These are phyloP conservation scores for Pugionium cornutum DNA, from an alignment of 345 rosid genomes.

Conservation along the genomic window DNA sequence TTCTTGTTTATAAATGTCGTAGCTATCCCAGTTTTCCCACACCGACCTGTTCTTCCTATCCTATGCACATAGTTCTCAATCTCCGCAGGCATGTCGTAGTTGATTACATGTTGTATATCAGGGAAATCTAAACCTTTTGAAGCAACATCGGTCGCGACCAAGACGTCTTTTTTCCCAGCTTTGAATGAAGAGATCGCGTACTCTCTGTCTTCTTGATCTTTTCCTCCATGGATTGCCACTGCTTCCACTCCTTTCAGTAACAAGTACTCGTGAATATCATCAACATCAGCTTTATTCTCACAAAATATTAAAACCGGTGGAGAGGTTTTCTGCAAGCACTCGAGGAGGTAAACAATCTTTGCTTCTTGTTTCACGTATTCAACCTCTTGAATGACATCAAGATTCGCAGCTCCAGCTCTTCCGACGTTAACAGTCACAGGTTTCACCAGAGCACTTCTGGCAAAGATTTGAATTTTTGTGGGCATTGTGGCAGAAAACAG, in stretches of 20 bases:
- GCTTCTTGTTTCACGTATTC: slow-evolving; percentile 97
- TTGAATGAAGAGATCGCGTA: slow-evolving; percentile 83
- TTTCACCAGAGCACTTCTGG: slow-evolving; percentile 83
- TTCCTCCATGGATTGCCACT: slow-evolving; percentile 89
- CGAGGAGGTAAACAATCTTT: slow-evolving; percentile 89
- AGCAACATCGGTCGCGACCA: slow-evolving; percentile 94
- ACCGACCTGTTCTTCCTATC: slow-evolving; percentile 91
- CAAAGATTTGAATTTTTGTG: slow-evolving; percentile 85
- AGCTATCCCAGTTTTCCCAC: slow-evolving; percentile 93
- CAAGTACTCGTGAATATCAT: slow-evolving; percentile 85
- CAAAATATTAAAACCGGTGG: slow-evolving; percentile 93
- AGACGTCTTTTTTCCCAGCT: slow-evolving; percentile 79
- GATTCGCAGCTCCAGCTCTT: slow-evolving; percentile 97
- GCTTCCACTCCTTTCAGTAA: slow-evolving; percentile 95
- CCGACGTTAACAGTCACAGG: slow-evolving; percentile 89
- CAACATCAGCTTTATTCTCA: slow-evolving; percentile 97
- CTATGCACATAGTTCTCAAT: slow-evolving; percentile 93
- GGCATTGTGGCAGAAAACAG: slow-evolving; percentile 97
- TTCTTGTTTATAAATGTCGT: slow-evolving; percentile 94
- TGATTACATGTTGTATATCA: slow-evolving; percentile 85
- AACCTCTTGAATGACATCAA: slow-evolving; percentile 94
- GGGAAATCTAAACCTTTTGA: slow-evolving; percentile 95
- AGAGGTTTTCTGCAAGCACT: slow-evolving; percentile 89
- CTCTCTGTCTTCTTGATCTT: slow-evolving; percentile 94
- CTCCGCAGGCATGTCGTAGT: slow-evolving; percentile 95